phyloP scores from a whole-genome alignment of 768 basidiomycete species.

The Udeniomyces megalosporus region DNA sequence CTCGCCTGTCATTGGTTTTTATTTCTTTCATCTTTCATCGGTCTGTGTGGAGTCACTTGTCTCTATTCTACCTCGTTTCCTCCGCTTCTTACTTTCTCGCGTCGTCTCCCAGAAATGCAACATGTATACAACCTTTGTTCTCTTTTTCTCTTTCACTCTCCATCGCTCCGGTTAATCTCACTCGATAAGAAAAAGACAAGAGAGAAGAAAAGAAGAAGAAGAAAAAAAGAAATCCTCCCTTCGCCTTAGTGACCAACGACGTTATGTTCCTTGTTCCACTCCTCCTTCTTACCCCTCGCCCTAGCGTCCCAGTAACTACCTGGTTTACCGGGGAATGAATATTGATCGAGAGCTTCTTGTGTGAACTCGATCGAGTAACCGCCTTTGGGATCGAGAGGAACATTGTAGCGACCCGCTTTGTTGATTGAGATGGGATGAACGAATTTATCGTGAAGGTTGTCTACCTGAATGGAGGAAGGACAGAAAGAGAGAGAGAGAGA shows the following conservation, averaged over 20 bases:
- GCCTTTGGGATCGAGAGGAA: constrained; percentile 54
- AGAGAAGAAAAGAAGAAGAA: not conserved
- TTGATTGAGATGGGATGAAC: constrained; percentile 78
- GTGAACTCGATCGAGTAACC: constrained; percentile 90
- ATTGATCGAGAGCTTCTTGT: constrained; percentile 60
- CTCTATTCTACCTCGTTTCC: too few species aligned
- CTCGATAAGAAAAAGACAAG: not conserved
- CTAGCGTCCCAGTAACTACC: constrained; percentile 57
- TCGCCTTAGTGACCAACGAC: not conserved
- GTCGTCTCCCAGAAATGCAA: too few species aligned
- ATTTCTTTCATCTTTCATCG: too few species aligned
- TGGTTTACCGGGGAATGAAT: constrained; percentile 44
- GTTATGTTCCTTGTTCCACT: constrained; percentile 9
- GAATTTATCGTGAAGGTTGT: constrained; percentile 86
- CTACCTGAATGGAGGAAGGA: too few species aligned
- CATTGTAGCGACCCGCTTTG: constrained; percentile 65
- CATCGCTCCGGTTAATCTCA: too few species aligned
- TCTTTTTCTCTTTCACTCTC: too few species aligned
- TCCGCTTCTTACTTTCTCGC: too few species aligned
- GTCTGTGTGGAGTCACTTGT: too few species aligned
- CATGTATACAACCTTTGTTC: too few species aligned
- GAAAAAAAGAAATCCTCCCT: not conserved
- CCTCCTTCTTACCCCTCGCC: constrained; percentile 21
- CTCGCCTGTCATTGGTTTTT: too few species aligned
- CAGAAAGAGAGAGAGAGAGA: not conserved